Evolutionary conservation across 2,329 filamentous ascomycete species (phyloP).

Genomic region (Colletotrichum somersetense): DNA sequence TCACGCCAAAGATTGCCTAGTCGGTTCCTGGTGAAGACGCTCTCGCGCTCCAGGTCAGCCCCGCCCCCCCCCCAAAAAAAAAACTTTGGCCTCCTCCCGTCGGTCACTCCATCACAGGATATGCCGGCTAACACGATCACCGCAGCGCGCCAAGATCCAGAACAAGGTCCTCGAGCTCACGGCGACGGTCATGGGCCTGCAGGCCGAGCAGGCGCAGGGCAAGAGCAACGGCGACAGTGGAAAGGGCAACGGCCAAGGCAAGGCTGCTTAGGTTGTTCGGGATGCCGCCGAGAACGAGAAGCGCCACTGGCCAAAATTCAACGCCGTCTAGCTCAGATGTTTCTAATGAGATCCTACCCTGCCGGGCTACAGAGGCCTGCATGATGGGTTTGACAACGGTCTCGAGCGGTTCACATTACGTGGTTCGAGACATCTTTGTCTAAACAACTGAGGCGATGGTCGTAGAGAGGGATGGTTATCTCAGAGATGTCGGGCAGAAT

Average conservation of each 20-base stretch:
- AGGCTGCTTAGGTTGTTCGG: slow-evolving; percentile 4
- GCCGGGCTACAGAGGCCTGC: too few species aligned
- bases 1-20: slow-evolving; percentile 55
- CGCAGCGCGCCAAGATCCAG: slow-evolving; percentile 67
- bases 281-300: not conserved
- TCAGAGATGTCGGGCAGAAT: too few species aligned
- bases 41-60: slow-evolving; percentile 59
- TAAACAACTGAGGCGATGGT: too few species aligned
- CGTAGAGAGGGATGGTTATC: too few species aligned
- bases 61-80: too few species aligned
- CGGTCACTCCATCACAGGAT: not conserved
- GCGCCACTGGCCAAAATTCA: not conserved
- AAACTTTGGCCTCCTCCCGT: too few species aligned
- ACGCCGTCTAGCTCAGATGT: too few species aligned
- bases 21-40: slow-evolving; percentile 59
- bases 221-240: slow-evolving; percentile 1
- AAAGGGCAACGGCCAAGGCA: slow-evolving; percentile 10
- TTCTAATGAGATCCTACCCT: too few species aligned
- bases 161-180: slow-evolving; percentile 71
- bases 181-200: slow-evolving; percentile 63
- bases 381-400: too few species aligned
- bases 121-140: not conserved
- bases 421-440: too few species aligned
- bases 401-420: too few species aligned
- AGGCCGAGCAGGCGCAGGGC: slow-evolving; percentile 65